phyloP scores from a whole-genome alignment of 2,329 filamentous ascomycete genomes.

The Helicocarpus griseus region DNA sequence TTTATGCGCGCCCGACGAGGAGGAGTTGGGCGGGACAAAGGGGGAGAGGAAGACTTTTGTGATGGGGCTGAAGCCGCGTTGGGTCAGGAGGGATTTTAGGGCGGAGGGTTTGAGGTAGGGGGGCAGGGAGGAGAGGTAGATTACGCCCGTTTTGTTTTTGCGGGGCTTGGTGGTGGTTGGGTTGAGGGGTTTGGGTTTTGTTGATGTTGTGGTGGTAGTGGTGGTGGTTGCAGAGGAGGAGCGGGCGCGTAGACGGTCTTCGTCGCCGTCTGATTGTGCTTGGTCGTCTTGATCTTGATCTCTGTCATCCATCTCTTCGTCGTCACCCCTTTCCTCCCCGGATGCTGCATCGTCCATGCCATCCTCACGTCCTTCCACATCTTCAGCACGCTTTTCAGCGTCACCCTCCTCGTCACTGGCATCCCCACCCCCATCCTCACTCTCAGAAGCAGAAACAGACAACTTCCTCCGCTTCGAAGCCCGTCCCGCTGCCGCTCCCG shows the following conservation, averaged over 20 bases:
- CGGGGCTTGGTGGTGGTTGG: slow-evolving; percentile 11
- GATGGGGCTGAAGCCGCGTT: slow-evolving; percentile 34
- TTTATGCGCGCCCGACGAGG: no score
- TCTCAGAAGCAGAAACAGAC: slow-evolving; percentile 37
- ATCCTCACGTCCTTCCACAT: background rate
- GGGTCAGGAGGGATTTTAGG: slow-evolving; percentile 32
- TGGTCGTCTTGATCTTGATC: slow-evolving; percentile 4
- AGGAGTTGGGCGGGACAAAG: slow-evolving; percentile 17
- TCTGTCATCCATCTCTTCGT: background rate
- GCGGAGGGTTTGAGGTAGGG: slow-evolving; percentile 40
- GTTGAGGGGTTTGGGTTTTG: slow-evolving; percentile 7
- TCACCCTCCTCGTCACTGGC: slow-evolving; percentile 12
- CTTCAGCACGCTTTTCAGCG: slow-evolving; percentile 7
- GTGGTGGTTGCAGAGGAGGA: slow-evolving; percentile 14
- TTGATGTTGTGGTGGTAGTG: slow-evolving; percentile 4
- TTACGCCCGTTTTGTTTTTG: slow-evolving; percentile 31
- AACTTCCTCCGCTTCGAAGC: slow-evolving; percentile 52
- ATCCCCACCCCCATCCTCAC: slow-evolving; percentile 35
- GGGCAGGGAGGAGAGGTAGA: slow-evolving; percentile 37
- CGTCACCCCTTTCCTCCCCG: background rate
- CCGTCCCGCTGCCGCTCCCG: slow-evolving; percentile 14
- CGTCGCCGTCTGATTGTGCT: slow-evolving; percentile 2
- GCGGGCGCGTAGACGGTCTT: no score
- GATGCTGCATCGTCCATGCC: no score
- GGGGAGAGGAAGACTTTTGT: slow-evolving; percentile 37